Evolutionary conservation across 1,139 yeast genomes (phyloP).

Genomic region (Blastobotrys aristatus): DNA sequence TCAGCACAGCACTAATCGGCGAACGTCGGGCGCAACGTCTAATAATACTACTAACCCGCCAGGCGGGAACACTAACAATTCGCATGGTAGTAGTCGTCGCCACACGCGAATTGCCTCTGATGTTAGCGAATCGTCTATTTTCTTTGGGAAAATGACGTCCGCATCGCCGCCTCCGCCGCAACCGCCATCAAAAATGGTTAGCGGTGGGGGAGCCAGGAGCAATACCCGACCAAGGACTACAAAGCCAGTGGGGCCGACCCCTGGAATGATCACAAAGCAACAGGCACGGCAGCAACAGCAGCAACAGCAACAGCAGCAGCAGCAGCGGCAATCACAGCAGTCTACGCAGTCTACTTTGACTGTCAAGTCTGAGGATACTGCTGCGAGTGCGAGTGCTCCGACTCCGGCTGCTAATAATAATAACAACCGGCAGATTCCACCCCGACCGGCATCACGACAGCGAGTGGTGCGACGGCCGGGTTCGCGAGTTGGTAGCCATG

Average conservation of each 20-base stretch:
- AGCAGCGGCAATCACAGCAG: background rate
- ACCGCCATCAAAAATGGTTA: slow-evolving; percentile 18
- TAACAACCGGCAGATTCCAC: slow-evolving; percentile 3
- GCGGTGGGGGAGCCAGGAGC: background rate
- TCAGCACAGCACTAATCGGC: background rate
- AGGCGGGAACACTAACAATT: background rate
- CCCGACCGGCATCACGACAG: slow-evolving; percentile 18
- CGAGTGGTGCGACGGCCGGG: slow-evolving; percentile 18
- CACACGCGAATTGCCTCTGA: slow-evolving; percentile 16
- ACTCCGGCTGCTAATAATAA: background rate
- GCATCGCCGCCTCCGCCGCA: slow-evolving; percentile 18
- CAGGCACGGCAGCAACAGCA: background rate
- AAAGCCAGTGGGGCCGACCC: background rate
- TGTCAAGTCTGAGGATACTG: too few relatives aligned
- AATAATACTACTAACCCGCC: background rate
- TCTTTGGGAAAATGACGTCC: slow-evolving; percentile 20
- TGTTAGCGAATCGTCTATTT: slow-evolving; percentile 22
- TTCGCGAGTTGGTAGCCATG: slow-evolving; percentile 17
- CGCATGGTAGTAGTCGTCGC: background rate
- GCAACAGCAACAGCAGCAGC: slow-evolving; percentile 1
- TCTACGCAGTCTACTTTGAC: too few relatives aligned
- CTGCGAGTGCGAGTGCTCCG: background rate
- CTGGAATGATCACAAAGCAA: slow-evolving; percentile 3
- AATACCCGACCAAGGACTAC: background rate
- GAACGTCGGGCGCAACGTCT: background rate